phyloP scores from a whole-genome alignment of 176 grass and related monocot species.

The Cocos nucifera region DNA sequence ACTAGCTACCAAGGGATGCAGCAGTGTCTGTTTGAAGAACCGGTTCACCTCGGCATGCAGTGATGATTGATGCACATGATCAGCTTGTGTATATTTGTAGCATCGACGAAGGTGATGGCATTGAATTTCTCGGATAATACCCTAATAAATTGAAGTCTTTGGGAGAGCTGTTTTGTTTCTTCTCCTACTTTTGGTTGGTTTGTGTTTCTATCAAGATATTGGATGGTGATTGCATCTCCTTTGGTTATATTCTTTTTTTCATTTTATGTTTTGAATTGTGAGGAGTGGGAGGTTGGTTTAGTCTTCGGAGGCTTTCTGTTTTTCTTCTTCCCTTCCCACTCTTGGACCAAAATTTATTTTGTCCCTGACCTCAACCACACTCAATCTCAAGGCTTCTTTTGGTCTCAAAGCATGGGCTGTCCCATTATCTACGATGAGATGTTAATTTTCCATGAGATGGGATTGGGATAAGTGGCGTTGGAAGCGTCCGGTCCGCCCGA shows the following conservation, averaged over 20 bases:
- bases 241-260: background rate
- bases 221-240: constrained; percentile 11
- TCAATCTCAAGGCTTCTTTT: constrained; percentile 2
- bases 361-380: background rate
- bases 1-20: constrained; percentile 20
- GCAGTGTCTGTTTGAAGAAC: constrained; percentile 16
- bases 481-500: background rate
- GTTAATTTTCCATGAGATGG: background rate
- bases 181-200: constrained; percentile 5
- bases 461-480: background rate
- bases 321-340: constrained; percentile 3
- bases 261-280: no score
- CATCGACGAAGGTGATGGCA: constrained; percentile 10
- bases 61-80: constrained; percentile 3
- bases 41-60: constrained; percentile 18
- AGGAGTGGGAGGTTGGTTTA: no score
- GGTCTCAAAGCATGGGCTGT: background rate
- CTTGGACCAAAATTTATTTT: background rate
- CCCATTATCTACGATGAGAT: background rate
- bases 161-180: background rate
- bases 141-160: constrained; percentile 4
- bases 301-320: constrained; percentile 9
- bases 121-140: constrained; percentile 18
- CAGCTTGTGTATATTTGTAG: constrained; percentile 13
- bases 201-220: constrained; percentile 10